phyloP scores from a whole-genome alignment of 2,329 filamentous ascomycete genomes.

The Sclerotinia trifoliorum region DNA sequence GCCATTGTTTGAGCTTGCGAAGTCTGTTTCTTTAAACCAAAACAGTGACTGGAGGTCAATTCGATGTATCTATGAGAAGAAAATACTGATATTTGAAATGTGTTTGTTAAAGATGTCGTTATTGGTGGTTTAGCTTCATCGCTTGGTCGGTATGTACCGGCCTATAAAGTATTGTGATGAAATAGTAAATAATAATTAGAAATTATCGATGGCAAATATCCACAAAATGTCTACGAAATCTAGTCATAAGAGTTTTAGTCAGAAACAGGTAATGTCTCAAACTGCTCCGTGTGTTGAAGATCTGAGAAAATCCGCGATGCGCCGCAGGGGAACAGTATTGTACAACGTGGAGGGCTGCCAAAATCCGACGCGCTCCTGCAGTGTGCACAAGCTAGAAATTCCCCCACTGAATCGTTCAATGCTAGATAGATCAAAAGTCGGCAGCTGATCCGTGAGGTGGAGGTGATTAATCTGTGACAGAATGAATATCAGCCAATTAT shows the following conservation, averaged over 20 bases:
- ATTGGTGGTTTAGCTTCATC: conserved; percentile 11
- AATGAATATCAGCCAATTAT: conserved; percentile 36
- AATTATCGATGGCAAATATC: background rate
- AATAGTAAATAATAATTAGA: background rate
- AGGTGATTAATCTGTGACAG: conserved; percentile 34
- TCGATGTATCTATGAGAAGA: background rate
- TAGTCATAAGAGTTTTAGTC: background rate
- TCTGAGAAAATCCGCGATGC: conserved; percentile 32
- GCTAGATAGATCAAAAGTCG: conserved; percentile 34
- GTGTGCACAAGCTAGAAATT: conserved; percentile 27
- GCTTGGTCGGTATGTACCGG: conserved; percentile 13
- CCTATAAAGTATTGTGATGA: conserved; percentile 3
- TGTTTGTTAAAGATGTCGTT: conserved; percentile 4
- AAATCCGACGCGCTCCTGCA: conserved; percentile 37
- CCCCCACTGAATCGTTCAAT: conserved; percentile 31
- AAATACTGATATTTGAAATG: conserved; percentile 2
- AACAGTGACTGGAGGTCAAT: background rate
- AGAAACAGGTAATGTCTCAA: background rate
- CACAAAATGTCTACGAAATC: conserved; percentile 5
- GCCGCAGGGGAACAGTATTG: conserved; percentile 31
- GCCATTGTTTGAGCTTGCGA: conserved; percentile 46
- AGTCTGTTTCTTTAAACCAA: conserved; percentile 29
- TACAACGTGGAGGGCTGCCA: conserved; percentile 36
- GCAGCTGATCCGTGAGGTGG: conserved; percentile 38
- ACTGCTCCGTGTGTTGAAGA: conserved; percentile 17